Evolutionary conservation across 2,329 filamentous ascomycete species (phyloP).

Genomic region (Colletotrichum musicola): DNA sequence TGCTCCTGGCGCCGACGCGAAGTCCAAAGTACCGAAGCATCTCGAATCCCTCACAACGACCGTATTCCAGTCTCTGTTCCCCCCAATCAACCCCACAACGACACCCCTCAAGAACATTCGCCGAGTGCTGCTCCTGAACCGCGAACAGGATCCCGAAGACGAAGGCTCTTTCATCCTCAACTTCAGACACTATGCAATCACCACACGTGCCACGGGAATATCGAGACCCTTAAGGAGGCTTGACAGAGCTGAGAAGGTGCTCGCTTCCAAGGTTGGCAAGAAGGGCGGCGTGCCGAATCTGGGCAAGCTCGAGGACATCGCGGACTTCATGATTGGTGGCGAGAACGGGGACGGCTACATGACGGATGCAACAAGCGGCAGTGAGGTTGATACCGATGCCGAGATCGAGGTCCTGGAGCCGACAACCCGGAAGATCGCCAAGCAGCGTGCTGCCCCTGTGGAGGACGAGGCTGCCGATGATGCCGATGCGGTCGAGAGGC

Average conservation of each 20-base stretch:
- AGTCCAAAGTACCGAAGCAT: constrained; percentile 86
- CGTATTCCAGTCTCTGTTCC: constrained; percentile 96
- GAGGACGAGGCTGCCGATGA: constrained; percentile 61
- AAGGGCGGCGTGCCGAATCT: constrained; percentile 88
- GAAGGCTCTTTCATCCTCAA: constrained; percentile 84
- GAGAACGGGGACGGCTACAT: constrained; percentile 85
- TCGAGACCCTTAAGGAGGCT: constrained; percentile 87
- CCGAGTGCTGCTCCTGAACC: constrained; percentile 89
- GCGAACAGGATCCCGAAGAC: constrained; percentile 72
- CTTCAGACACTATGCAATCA: constrained; percentile 95
- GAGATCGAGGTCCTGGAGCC: constrained; percentile 88
- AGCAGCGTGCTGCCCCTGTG: constrained; percentile 62
- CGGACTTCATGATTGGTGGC: constrained; percentile 92
- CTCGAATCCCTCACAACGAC: constrained; percentile 94
- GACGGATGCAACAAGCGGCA: constrained; percentile 86
- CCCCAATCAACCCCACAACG: constrained; percentile 91
- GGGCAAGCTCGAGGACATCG: constrained; percentile 90
- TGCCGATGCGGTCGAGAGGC: constrained; percentile 77
- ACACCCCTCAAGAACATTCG: constrained; percentile 94
- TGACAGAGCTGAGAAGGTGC: constrained; percentile 85
- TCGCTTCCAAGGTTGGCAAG: constrained; percentile 69
- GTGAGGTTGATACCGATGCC: constrained; percentile 92
- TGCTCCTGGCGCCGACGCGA: constrained; percentile 70
- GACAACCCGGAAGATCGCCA: constrained; percentile 68
- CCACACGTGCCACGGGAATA: constrained; percentile 85